Percentiles rank a stretch among this genome's conserved stretches.
Conservation (phyloP, 768 basidiomycete genomes). For the Suillus cothurnatus region DNA sequence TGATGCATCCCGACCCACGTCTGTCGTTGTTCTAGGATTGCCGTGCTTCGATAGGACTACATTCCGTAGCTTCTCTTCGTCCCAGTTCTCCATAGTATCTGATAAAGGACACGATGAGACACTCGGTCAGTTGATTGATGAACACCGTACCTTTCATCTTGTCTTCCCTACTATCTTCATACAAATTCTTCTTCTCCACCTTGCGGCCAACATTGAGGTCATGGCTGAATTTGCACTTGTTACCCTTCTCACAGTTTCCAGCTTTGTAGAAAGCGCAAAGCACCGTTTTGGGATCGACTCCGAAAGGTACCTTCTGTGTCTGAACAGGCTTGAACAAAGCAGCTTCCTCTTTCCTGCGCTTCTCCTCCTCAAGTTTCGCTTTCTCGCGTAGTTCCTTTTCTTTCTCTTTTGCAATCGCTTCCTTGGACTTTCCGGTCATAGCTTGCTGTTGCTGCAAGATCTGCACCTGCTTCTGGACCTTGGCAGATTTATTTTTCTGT, state of each 20-base stretch:
- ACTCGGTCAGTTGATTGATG: neutral
- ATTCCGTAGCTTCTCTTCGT: conserved; percentile 88
- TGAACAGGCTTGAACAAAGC: conserved; percentile 81
- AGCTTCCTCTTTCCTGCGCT: conserved; percentile 82
- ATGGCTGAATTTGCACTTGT: conserved; percentile 97
- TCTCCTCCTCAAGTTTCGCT: conserved; percentile 77
- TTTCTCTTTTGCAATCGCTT: conserved; percentile 79
- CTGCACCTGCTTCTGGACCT: conserved; percentile 85
- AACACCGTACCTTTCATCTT: conserved; percentile 62
- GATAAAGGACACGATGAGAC: conserved; percentile 9
- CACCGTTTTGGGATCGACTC: conserved; percentile 94
- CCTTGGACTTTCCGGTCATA: conserved; percentile 77
- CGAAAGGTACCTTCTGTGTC: conserved; percentile 87
- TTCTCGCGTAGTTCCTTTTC: conserved; percentile 80
- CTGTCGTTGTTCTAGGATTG: conserved; percentile 90
- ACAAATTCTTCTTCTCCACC: conserved; percentile 94
- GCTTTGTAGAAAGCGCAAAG: conserved; percentile 93
- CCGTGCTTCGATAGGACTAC: conserved; percentile 89
- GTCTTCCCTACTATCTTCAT: conserved; percentile 85
- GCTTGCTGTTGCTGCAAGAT: conserved; percentile 78
- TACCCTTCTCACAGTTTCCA: conserved; percentile 91
- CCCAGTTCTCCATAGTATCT: conserved; percentile 99
- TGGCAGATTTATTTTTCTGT: conserved; percentile 94
- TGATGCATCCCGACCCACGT: conserved; percentile 53
- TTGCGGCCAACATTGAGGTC: conserved; percentile 87